Percentiles rank a stretch among this genome's conserved stretches.
phyloP scores from a whole-genome alignment of 805 yeast genomes.

The Clavispora santaluciae region DNA sequence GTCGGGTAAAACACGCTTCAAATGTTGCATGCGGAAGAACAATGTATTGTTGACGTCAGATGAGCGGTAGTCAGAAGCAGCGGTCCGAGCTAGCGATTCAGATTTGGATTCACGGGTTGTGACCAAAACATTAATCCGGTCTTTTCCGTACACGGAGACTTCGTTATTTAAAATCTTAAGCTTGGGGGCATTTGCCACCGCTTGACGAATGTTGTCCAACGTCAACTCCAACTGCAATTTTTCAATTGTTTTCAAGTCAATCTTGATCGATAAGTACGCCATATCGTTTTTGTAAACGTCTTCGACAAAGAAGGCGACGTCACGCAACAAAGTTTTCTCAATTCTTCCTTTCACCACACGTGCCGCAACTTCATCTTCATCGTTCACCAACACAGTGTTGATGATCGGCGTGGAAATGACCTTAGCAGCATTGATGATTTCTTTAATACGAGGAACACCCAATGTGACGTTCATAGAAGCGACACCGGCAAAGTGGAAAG shows the following conservation, averaged over 20 bases:
- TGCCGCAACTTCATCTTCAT: conserved; percentile 94
- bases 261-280: conserved; percentile 74
- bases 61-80: conserved; percentile 31
- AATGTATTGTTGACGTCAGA: conserved; percentile 43
- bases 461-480: conserved; percentile 93
- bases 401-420: conserved; percentile 94
- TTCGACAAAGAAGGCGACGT: conserved; percentile 84
- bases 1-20: conserved; percentile 78
- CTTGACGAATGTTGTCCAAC: conserved; percentile 79
- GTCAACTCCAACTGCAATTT: conserved; percentile 84
- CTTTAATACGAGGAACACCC: conserved; percentile 97
- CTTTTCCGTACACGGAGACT: conserved; percentile 61
- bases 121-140: conserved; percentile 63
- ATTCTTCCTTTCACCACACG: conserved; percentile 97
- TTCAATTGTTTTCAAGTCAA: conserved; percentile 82
- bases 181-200: conserved; percentile 81
- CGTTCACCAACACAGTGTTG: conserved; percentile 88
- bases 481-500: conserved; percentile 98
- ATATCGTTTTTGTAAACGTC: conserved; percentile 83
- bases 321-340: conserved; percentile 84
- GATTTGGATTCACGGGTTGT: conserved; percentile 33
- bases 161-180: conserved; percentile 74
- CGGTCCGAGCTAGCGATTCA: conserved; percentile 30
- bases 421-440: conserved; percentile 95
- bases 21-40: conserved; percentile 83